Percentiles rank a stretch among this genome's conserved stretches.
Conservation (phyloP, 2,329 filamentous ascomycete genomes). For the Cytospora paraplurivora region DNA sequence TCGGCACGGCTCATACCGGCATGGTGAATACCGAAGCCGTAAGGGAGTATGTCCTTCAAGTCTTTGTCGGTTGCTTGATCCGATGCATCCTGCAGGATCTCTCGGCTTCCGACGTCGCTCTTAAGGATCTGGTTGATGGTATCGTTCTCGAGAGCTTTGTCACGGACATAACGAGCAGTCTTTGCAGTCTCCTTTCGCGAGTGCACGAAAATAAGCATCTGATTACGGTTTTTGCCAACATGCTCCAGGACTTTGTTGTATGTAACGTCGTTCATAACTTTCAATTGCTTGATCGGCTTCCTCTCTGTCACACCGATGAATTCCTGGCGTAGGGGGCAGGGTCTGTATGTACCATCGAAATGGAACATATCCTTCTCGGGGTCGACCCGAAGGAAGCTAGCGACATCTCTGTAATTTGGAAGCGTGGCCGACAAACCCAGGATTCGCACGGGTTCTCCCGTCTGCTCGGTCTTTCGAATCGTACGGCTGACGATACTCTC, state of each 20-base stretch:
- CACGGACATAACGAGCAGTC: constrained; percentile 91
- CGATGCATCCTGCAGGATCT: constrained; percentile 83
- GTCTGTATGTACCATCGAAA: constrained; percentile 91
- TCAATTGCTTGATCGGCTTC: constrained; percentile 97
- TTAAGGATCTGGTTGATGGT: constrained; percentile 95
- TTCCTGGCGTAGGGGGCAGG: constrained; percentile 92
- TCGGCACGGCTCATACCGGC: constrained; percentile 96
- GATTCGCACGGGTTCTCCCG: constrained; percentile 87
- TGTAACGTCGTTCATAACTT: constrained; percentile 99
- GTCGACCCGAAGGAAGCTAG: constrained; percentile 91
- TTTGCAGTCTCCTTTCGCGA: constrained; percentile 98
- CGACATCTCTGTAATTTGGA: constrained; percentile 95
- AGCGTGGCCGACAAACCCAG: constrained; percentile 92
- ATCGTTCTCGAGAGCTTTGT: constrained; percentile 95
- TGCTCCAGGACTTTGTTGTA: constrained; percentile 98
- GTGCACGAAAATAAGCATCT: constrained; percentile 99
- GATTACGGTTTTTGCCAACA: constrained; percentile 87
- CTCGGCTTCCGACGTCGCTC: constrained; percentile 87
- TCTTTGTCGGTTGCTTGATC: constrained; percentile 82
- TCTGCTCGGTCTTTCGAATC: constrained; percentile 90
- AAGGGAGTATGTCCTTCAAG: constrained; percentile 90
- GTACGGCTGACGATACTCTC: constrained; percentile 97
- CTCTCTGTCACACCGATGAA: constrained; percentile 97
- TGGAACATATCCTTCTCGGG: constrained; percentile 86
- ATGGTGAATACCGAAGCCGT: constrained; percentile 97